Conservation (phyloP, 768 basidiomycete species). For the Ramaria rubella region DNA sequence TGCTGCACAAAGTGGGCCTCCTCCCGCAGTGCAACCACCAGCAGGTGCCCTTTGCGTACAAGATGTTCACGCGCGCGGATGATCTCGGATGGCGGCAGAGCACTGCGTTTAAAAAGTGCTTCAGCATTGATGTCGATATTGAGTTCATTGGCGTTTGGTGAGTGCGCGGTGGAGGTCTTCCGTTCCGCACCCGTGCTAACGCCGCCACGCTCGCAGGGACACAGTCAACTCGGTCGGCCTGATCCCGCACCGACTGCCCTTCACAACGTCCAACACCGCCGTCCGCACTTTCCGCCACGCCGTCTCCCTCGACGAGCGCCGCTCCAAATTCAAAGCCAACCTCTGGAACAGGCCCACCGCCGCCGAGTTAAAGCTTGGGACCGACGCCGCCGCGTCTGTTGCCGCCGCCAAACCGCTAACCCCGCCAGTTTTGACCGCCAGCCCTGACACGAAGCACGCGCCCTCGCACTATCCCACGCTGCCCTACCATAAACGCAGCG, state of each 20-base stretch:
- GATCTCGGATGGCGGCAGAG: constrained; percentile 56
- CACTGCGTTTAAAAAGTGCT: constrained; percentile 64
- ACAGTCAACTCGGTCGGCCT: constrained; percentile 67
- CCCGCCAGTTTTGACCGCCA: background rate
- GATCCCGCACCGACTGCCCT: constrained; percentile 56
- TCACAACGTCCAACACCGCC: constrained; percentile 53
- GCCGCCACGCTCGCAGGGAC: constrained; percentile 40
- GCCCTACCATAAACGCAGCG: too few relatives aligned
- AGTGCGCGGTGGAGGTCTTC: too few relatives aligned
- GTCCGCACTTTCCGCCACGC: constrained; percentile 68
- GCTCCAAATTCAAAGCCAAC: constrained; percentile 46
- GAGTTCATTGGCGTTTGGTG: constrained; percentile 74
- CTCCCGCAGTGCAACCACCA: constrained; percentile 66
- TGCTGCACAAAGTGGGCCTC: constrained; percentile 44
- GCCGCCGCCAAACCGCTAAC: background rate
- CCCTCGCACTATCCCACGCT: background rate
- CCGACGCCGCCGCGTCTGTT: background rate
- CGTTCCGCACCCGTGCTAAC: background rate
- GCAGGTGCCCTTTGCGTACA: constrained; percentile 73
- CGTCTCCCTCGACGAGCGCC: constrained; percentile 60
- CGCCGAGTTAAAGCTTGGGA: background rate
- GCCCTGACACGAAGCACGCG: too few relatives aligned
- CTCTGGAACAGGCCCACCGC: constrained; percentile 35
- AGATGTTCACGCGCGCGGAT: constrained; percentile 61
- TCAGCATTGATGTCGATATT: constrained; percentile 68